Evolutionary conservation across 768 basidiomycete species (phyloP), one percentile per base, ranked within the genome.

Genomic region (Xerocomus spinulosus): DNA sequence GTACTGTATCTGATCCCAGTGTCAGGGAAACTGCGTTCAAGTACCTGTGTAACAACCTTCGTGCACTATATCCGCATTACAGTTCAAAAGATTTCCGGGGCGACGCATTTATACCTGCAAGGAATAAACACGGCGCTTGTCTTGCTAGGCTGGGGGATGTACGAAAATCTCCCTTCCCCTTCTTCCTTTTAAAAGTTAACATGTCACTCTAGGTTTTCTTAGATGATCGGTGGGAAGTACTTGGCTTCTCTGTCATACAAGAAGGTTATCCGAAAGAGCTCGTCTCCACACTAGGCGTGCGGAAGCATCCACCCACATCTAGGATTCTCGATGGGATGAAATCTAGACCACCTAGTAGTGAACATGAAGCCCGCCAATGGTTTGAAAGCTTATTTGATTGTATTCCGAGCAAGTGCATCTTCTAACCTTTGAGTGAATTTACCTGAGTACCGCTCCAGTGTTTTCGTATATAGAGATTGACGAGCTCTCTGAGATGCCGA

Each of bases 171-270:
- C 44, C 43, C 59, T 4, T 79, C 81, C 46, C 87, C 85, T 52
- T n/a, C n/a, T n/a, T n/a, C n/a, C n/a, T n/a, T n/a, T n/a, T n/a
- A n/a, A n/a, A n/a, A n/a, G n/a, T n/a, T n/a, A n/a, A n/a, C n/a
- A n/a, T n/a, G n/a, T 86, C 81, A 59, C 9, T 14, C 0, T 20
- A 54, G 53, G 53, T 53, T 18, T 54, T 49, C 8, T 23, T 34
- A 43, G 14, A 18, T 5, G 28, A 6, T 15, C 37, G 25, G 18
- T 43, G 85, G 76, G 74, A 81, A 1, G 63, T 71, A 0, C 70
- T 96, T 17, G 88, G 87, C 2, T 92, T 92, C 63, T 61, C 78
- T 9, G 73, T 86, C 4, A 70, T 88, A 3, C 74, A 81, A 32
- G 71, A 76, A 5, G 61, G 56, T 18, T 60, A 81, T 44, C 70